Conservation (phyloP, 2,329 filamentous ascomycete genomes). For the Ceratocystis ficicola region DNA sequence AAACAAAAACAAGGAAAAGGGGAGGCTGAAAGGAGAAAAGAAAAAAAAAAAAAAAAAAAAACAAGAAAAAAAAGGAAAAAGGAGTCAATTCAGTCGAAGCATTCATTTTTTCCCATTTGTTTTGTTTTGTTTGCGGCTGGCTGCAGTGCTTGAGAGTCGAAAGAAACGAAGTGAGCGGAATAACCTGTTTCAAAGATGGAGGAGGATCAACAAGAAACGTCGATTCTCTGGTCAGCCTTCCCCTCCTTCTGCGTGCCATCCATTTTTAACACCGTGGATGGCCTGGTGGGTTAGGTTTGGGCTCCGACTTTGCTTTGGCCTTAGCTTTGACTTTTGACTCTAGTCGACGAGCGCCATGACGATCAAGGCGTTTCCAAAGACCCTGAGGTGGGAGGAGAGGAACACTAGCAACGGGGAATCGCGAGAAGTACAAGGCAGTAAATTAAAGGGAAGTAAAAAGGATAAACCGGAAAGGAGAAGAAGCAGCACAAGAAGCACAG, state of each 20-base stretch:
- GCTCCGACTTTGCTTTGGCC: background rate
- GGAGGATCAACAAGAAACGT: background rate
- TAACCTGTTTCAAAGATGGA: background rate
- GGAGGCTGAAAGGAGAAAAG: too few species aligned
- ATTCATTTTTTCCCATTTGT: background rate
- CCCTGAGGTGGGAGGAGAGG: background rate
- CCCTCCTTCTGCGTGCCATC: background rate
- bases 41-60: too few species aligned
- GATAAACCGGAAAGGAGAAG: background rate
- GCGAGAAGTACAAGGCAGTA: background rate
- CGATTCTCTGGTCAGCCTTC: background rate
- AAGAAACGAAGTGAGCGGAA: too few species aligned
- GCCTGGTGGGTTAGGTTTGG: background rate
- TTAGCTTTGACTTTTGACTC: constrained; percentile 6
- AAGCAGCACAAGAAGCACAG: background rate
- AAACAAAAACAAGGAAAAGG: too few species aligned
- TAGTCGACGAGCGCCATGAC: background rate
- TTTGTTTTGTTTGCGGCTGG: background rate
- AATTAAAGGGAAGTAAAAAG: background rate
- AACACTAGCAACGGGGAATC: background rate
- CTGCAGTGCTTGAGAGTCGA: background rate
- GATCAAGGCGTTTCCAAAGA: constrained; percentile 1
- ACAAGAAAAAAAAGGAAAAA: too few species aligned
- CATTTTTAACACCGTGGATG: background rate
- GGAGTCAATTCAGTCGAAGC: too few species aligned